A percentile compares a stretch with the other conserved stretches of the same genome.
Conservation (phyloP, 192 early-diverging fungal genomes). For the Coemansia sp. region DNA sequence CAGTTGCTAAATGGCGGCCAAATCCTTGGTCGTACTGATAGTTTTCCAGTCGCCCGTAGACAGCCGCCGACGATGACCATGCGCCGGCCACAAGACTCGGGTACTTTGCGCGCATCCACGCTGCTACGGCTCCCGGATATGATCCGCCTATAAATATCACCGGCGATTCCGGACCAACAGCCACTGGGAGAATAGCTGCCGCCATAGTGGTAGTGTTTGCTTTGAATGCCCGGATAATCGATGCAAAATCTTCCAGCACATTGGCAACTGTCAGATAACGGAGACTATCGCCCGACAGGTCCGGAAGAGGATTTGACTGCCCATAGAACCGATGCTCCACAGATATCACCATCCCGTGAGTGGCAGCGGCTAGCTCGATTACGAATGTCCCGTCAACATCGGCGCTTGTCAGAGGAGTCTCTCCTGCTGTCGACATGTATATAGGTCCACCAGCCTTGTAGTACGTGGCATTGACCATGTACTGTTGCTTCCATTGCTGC, state of each 20-base stretch:
- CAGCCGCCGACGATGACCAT: conserved; percentile 68
- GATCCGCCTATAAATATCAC: conserved; percentile 73
- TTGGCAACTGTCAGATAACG: conserved; percentile 37
- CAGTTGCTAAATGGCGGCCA: conserved; percentile 37
- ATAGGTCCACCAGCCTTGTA: conserved; percentile 43
- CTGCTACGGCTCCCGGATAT: conserved; percentile 71
- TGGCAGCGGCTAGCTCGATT: conserved; percentile 50
- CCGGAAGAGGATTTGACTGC: conserved; percentile 49
- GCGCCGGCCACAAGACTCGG: conserved; percentile 65
- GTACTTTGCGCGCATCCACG: conserved; percentile 70
- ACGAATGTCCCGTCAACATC: conserved; percentile 19
- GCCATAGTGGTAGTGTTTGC: neutral
- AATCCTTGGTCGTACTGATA: conserved; percentile 61
- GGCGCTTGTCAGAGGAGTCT: conserved; percentile 15
- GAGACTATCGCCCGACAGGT: conserved; percentile 35
- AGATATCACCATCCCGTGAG: conserved; percentile 55
- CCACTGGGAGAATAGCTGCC: neutral
- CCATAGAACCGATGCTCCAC: conserved; percentile 68
- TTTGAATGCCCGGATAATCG: conserved; percentile 22
- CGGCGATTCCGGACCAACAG: conserved; percentile 28
- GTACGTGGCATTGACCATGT: conserved; percentile 39
- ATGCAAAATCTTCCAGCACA: conserved; percentile 34
- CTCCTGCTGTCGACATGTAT: conserved; percentile 38
- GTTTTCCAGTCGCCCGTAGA: conserved; percentile 58
- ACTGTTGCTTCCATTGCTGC: conserved; percentile 40